Conservation (phyloP, 2,329 filamentous ascomycete genomes). For the Cladosporium sp. region DNA sequence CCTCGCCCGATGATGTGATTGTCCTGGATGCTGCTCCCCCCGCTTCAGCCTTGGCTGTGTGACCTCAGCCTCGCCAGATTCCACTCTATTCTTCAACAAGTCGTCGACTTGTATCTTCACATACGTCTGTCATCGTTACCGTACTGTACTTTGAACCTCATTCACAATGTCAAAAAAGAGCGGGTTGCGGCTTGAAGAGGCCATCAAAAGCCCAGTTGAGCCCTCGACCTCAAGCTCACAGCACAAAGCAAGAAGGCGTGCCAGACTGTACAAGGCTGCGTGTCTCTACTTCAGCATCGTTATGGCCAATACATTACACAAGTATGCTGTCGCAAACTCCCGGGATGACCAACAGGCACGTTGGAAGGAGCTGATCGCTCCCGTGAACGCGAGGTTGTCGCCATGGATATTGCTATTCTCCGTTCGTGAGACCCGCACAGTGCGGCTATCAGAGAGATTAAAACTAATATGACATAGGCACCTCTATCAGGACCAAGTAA, state of each 20-base stretch:
- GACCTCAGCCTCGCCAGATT: background rate
- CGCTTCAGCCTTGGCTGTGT: constrained; percentile 8
- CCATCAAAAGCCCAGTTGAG: background rate
- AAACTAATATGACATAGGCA: background rate
- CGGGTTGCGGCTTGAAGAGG: background rate
- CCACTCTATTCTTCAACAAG: background rate
- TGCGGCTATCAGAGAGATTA: background rate
- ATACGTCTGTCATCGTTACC: background rate
- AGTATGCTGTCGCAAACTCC: background rate
- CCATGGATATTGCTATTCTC: constrained; percentile 1
- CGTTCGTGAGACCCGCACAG: background rate
- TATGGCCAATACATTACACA: background rate
- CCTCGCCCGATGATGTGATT: background rate
- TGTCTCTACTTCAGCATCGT: background rate
- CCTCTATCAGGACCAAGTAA: background rate
- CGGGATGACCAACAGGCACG: background rate
- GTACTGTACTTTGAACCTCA: background rate
- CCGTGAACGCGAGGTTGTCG: background rate
- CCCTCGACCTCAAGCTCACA: background rate
- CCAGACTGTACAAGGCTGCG: background rate
- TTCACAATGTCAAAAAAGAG: background rate
- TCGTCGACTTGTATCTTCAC: background rate
- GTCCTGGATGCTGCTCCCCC: constrained; percentile 1
- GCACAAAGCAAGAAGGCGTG: constrained; percentile 1
- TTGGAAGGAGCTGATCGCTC: background rate